Evolutionary conservation across 2,329 filamentous ascomycete species (phyloP), one percentile per base, ranked within the genome.

Genomic region (Graphilbum sp.): DNA sequence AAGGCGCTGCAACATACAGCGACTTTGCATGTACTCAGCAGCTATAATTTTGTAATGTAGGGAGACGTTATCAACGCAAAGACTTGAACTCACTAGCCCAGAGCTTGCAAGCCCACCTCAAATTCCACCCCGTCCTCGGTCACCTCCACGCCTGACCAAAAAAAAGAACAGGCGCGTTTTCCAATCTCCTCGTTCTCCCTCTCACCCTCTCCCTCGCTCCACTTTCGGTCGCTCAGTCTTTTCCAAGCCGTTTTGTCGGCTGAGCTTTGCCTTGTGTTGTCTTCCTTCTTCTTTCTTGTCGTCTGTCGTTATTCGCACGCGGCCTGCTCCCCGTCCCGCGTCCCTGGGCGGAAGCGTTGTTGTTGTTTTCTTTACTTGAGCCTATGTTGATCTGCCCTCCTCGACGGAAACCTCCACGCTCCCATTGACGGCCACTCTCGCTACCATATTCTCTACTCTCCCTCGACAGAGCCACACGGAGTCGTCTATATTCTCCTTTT

Each of bases 121-220:
- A 15, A 5, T 13, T 29, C 5, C 13, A 9, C 27, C 15, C 15
- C 13, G 27, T 29, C 15, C 27, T 29, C 27, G 27, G 27, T 29
- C 21, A n/a, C 27, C n/a, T n/a, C n/a, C 8, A 29, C 27, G 27
- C 27, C 34, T 27, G 23, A 5, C 5, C 21, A 27, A 24, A 36
- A 27, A 34, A 10, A 34, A 23, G 8, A n/a, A 34, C 18, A 34
- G 23, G 34, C 34, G 34, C 34, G 34, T 36, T 36, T 35, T 30
- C 34, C n/a, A 3, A 8, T 17, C 16, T 35, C n/a, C 30, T 17
- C 16, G 16, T 32, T 32, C 30, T 18, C 7, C 13, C n/a, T 32
- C 15, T 12, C 27, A 12, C 27, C 15, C 27, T 30, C 24, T 20
- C 4, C 23, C 30, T 32, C 30, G 16, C 30, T 17, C 16, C 16